Conservation (phyloP, 2,329 filamentous ascomycete species). For the Fusarium stilboides region DNA sequence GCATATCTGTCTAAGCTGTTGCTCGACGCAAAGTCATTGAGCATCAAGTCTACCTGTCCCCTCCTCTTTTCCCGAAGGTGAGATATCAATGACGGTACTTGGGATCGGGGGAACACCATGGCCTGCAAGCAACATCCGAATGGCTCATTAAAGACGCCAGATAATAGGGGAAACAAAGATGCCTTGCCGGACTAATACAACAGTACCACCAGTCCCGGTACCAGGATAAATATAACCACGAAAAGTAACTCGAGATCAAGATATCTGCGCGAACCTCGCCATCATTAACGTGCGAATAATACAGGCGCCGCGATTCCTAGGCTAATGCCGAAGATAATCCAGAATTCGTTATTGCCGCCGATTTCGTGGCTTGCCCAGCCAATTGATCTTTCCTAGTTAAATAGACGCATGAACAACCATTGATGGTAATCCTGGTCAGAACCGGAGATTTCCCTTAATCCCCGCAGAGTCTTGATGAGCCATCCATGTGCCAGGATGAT, state of each 20-base stretch:
- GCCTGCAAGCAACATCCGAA: conserved; percentile 34
- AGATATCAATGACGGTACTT: conserved; percentile 9
- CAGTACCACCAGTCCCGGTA: conserved; percentile 21
- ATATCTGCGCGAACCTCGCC: conserved; percentile 5
- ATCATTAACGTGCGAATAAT: conserved; percentile 3
- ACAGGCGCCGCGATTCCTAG: background rate
- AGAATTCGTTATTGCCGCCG: conserved; percentile 19
- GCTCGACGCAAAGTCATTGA: conserved; percentile 8
- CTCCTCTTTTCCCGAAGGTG: background rate
- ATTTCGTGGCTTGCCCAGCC: conserved; percentile 24
- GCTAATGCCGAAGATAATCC: conserved; percentile 15
- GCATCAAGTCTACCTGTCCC: conserved; percentile 31
- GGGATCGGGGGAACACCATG: conserved; percentile 15
- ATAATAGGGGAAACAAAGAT: conserved; percentile 7
- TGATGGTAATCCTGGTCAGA: background rate
- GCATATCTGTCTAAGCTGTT: conserved; percentile 22
- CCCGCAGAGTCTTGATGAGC: conserved; percentile 2
- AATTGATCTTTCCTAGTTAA: conserved; percentile 27
- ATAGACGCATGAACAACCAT: conserved; percentile 31
- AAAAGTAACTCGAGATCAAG: conserved; percentile 3
- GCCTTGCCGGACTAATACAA: conserved; percentile 31
- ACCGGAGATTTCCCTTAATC: conserved; percentile 4
- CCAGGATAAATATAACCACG: conserved; percentile 7
- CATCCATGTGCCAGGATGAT: conserved; percentile 23
- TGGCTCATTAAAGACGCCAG: conserved; percentile 26